Conservation (phyloP, 208 protist species). For the Angomonas ambiguus region DNA sequence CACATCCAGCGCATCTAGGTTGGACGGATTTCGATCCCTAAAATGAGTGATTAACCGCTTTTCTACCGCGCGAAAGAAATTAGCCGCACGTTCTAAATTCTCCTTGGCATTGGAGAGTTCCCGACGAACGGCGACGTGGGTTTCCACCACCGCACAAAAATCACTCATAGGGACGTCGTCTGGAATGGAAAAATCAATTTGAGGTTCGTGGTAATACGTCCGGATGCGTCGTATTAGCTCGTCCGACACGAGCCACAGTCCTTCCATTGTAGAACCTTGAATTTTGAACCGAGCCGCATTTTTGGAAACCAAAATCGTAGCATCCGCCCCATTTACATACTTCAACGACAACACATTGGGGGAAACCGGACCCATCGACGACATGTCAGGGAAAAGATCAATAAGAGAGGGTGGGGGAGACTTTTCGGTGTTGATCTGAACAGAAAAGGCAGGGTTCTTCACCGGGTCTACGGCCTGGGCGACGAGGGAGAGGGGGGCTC, state of each 20-base stretch:
- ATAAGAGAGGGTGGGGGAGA: constrained; percentile 54
- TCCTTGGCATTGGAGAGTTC: constrained; percentile 44
- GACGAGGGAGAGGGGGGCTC: constrained; percentile 69
- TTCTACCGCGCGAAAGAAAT: constrained; percentile 84
- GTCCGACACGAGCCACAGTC: constrained; percentile 71
- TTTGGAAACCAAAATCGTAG: constrained; percentile 89
- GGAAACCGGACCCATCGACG: constrained; percentile 20
- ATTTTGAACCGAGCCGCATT: constrained; percentile 87
- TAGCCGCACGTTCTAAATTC: constrained; percentile 38
- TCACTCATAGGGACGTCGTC: constrained; percentile 78
- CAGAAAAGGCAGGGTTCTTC: constrained; percentile 61
- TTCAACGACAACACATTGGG: constrained; percentile 78
- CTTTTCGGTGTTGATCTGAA: constrained; percentile 91
- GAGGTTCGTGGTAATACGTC: constrained; percentile 30
- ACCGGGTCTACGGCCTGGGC: constrained; percentile 51
- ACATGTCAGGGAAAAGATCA: constrained; percentile 86
- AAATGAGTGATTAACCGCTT: constrained; percentile 89
- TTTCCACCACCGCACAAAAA: constrained; percentile 76
- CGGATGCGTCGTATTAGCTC: constrained; percentile 67
- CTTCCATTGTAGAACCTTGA: constrained; percentile 79
- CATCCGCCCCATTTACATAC: constrained; percentile 86
- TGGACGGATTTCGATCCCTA: constrained; percentile 83
- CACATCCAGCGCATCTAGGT: constrained; percentile 55
- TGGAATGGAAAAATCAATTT: constrained; percentile 42
- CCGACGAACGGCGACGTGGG: constrained; percentile 60